A percentile compares a stretch with the other conserved stretches of the same genome.
Conservation (phyloP, 2,329 filamentous ascomycete species). For the Cytospora piceae region DNA sequence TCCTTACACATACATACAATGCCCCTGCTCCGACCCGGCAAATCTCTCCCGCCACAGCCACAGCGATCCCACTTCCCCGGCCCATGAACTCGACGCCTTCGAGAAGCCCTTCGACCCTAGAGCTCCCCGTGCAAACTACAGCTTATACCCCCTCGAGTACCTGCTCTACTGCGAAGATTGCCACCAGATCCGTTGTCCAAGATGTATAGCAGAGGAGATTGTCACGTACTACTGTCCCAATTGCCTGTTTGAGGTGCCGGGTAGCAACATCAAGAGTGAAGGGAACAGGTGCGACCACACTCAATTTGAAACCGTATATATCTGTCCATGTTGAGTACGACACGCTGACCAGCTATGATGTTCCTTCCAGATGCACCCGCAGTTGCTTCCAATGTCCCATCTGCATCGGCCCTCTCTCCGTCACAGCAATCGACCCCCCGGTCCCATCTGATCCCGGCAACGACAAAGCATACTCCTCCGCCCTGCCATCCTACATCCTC, state of each 20-base stretch:
- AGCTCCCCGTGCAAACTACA: constrained; percentile 83
- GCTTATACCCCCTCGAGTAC: constrained; percentile 89
- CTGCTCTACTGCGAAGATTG: constrained; percentile 97
- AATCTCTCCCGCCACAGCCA: constrained; percentile 38
- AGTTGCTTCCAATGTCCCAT: constrained; percentile 96
- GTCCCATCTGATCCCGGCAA: constrained; percentile 46
- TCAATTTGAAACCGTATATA: not conserved
- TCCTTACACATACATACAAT: constrained; percentile 70
- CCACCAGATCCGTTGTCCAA: constrained; percentile 89
- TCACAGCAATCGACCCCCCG: constrained; percentile 69
- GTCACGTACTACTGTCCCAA: constrained; percentile 94
- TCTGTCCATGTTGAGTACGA: not conserved
- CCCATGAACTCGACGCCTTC: constrained; percentile 62
- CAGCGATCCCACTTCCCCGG: constrained; percentile 28
- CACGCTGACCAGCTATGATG: constrained; percentile 16
- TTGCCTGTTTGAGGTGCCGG: constrained; percentile 94
- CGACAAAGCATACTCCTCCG: constrained; percentile 44
- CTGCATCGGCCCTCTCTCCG: constrained; percentile 78
- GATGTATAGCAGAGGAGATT: constrained; percentile 91
- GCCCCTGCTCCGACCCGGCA: constrained; percentile 61
- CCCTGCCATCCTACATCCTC: constrained; percentile 70
- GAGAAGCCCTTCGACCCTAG: constrained; percentile 85
- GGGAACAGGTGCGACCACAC: constrained; percentile 75
- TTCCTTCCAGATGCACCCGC: constrained; percentile 72
- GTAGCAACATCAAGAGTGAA: constrained; percentile 88